Percentiles rank a stretch among this genome's conserved stretches.
Evolutionary conservation across 2,329 filamentous ascomycete species (phyloP).

Genomic region (Aspergillus ustus): DNA sequence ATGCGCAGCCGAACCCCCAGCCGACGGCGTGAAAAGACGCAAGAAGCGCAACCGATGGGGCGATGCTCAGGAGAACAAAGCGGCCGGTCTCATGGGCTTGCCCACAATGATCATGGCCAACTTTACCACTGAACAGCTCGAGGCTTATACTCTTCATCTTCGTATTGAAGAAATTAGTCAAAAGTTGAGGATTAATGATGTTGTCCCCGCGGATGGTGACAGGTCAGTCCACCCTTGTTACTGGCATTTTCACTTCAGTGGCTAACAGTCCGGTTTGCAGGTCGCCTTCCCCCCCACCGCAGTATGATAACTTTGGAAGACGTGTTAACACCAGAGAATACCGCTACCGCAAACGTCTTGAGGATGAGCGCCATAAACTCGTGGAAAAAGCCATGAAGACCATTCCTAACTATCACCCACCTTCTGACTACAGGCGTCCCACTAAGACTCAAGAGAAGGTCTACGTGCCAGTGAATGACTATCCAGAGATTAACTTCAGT

Average conservation of each 20-base stretch:
- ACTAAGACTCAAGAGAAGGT: slow-evolving; percentile 99
- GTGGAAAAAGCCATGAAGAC: slow-evolving; percentile 99
- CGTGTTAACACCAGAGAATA: slow-evolving; percentile 99
- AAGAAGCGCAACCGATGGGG: slow-evolving; percentile 99
- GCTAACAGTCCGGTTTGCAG: slow-evolving; percentile 53
- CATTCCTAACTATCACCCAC: slow-evolving; percentile 98
- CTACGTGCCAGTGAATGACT: slow-evolving; percentile 99
- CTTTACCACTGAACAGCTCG: slow-evolving; percentile 98
- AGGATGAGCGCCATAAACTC: slow-evolving; percentile 98
- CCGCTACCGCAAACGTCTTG: slow-evolving; percentile 95
- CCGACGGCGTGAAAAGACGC: slow-evolving; percentile 81
- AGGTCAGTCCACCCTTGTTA: slow-evolving; percentile 64
- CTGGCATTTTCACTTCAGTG: slow-evolving; percentile 23
- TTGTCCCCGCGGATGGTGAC: slow-evolving; percentile 94
- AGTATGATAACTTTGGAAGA: slow-evolving; percentile 99
- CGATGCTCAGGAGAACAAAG: slow-evolving; percentile 97
- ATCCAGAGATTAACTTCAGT: slow-evolving; percentile 99
- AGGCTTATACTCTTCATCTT: slow-evolving; percentile 94
- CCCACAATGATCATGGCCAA: slow-evolving; percentile 95
- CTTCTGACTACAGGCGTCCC: slow-evolving; percentile 95
- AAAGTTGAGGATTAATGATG: slow-evolving; percentile 98
- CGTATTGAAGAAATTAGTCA: slow-evolving; percentile 99
- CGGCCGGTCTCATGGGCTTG: slow-evolving; percentile 94
- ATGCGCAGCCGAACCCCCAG: slow-evolving; percentile 52
- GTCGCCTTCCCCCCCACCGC: slow-evolving; percentile 91